A percentile compares a stretch with the other conserved stretches of the same genome.
phyloP scores from a whole-genome alignment of 148 eudicot genomes.

The Salicornia ramosissima region DNA sequence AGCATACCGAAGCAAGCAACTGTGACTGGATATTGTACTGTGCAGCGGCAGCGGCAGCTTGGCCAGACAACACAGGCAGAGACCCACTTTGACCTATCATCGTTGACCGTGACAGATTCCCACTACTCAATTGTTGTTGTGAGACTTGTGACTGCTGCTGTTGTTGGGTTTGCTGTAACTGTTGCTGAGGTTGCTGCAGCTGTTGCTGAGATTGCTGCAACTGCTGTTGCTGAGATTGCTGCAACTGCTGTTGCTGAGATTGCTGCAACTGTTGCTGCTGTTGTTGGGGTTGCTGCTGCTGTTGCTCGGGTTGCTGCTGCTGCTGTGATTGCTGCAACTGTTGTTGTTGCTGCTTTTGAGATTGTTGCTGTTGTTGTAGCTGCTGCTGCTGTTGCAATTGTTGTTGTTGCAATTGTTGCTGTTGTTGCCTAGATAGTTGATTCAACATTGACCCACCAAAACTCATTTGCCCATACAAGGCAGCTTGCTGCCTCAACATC shows the following conservation, averaged over 20 bases:
- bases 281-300: constrained; percentile 35
- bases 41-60: constrained; percentile 54
- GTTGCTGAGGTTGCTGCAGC: constrained; percentile 33
- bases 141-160: constrained; percentile 36
- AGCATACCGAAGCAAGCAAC: constrained; percentile 58
- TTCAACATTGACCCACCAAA: constrained; percentile 42
- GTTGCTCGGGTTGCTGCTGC: constrained; percentile 29
- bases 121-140: constrained; percentile 35
- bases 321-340: constrained; percentile 39
- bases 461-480: constrained; percentile 55
- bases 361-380: constrained; percentile 30
- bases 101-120: constrained; percentile 45
- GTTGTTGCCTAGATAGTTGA: constrained; percentile 42
- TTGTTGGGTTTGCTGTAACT: constrained; percentile 11
- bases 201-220: constrained; percentile 32
- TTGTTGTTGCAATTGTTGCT: constrained; percentile 18
- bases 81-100: constrained; percentile 60
- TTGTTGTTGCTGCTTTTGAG: constrained; percentile 30
- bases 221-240: constrained; percentile 35
- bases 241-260: constrained; percentile 30
- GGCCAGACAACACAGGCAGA: constrained; percentile 47
- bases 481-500: constrained; percentile 43
- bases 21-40: constrained; percentile 63
- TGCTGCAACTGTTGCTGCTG: constrained; percentile 31
- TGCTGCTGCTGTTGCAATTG: constrained; percentile 35